Percentiles rank a stretch among this genome's conserved stretches.
Evolutionary conservation across 176 grass and related monocot genomes (phyloP).

Genomic region (Tuctoria greenei): DNA sequence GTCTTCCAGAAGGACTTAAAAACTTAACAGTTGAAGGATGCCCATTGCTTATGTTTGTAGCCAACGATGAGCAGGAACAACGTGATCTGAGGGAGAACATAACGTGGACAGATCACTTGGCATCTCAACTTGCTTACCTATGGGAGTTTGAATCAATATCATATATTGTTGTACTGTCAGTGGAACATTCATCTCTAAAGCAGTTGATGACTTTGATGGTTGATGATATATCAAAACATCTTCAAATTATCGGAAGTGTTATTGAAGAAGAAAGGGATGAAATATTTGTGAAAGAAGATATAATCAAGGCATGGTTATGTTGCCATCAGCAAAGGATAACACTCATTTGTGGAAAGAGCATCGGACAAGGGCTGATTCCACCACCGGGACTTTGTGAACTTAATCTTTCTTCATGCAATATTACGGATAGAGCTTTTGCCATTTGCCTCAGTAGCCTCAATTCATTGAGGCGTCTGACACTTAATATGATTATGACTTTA

Average conservation of each 20-base stretch:
- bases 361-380: background rate
- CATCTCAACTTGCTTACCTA: background rate
- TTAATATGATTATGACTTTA: background rate
- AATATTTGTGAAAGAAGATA: background rate
- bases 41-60: background rate
- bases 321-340: constrained; percentile 1
- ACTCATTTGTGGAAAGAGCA: background rate
- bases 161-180: background rate
- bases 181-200: background rate
- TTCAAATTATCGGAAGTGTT: background rate
- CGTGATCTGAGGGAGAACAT: background rate
- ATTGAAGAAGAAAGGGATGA: background rate
- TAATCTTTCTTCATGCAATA: background rate
- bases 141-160: background rate
- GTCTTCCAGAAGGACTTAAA: background rate
- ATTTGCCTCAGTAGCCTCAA: background rate
- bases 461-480: fast-evolving
- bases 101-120: background rate
- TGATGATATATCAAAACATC: background rate
- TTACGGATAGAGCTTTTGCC: constrained; percentile 8
- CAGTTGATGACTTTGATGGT: background rate
- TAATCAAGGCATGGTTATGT: background rate
- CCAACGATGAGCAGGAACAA: background rate
- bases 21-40: fast-evolving
- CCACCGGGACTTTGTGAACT: background rate